Evolutionary conservation across 2,329 filamentous ascomycete species (phyloP), one percentile per base, ranked within the genome.

Genomic region (Calonectria henricotiae): DNA sequence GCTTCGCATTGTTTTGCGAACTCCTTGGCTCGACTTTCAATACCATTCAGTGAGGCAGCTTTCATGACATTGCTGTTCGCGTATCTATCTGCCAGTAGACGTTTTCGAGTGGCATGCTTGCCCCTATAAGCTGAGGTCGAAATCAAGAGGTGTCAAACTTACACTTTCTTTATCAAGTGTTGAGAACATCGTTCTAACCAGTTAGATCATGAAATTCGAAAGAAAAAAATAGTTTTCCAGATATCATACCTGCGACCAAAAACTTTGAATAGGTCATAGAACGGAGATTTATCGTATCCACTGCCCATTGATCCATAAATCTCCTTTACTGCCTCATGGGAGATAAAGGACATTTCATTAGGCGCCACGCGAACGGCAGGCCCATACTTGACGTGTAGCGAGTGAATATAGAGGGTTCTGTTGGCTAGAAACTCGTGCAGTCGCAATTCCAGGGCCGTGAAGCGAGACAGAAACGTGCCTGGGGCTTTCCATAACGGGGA

Each of bases 1-100:
- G 81, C 81, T 35, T 80, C 77, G 71, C 89, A 91, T 60, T 85
- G 85, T 15, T 83, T 81, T 4, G 89, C 78, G 73, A 93, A 91
- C 30, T 84, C 83, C 41, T 77, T 79, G 0, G 89, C 87, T 5
- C 89, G 84, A 70, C 88, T 85, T 62, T 86, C 81, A 63, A 93
- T 90, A 2, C 88, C 90, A 5, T 82, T 78, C 25, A 92, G 80
- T 1, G 89, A 86, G 3, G 83, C 82, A 2, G 86, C 79, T 30
- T 87, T 87, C 80, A 92, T 85, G 54, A 93, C 83, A 76, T 91
- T 93, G 65, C 87, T 89, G 80, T 92, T 92, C 30, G 90, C 88
- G 76, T 93, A 93, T 39, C 90, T 85, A 75, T 92, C 89, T 0
- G 90, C 90, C 30, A 92, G 83, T 30, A 90, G 81, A 15, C 89